Conservation (phyloP, 192 early-diverging fungal genomes). For the Dispira parvispora region DNA sequence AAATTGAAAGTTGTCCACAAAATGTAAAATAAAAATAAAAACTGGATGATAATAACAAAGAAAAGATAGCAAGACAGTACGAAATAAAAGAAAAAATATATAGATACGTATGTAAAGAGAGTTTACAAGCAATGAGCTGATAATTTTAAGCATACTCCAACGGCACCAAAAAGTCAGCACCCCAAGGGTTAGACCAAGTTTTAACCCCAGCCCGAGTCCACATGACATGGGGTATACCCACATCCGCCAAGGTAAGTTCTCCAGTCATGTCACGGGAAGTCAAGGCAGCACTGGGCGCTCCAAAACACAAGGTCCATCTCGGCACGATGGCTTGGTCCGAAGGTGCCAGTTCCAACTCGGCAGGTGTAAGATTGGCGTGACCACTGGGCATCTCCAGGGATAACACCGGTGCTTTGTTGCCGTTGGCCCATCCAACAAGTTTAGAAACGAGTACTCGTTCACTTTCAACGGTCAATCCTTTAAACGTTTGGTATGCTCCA, state of each 20-base stretch:
- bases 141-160: conserved; percentile 23
- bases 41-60: no score
- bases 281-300: conserved; percentile 50
- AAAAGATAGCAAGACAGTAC: no score
- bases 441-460: conserved; percentile 23
- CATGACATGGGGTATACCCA: conserved; percentile 45
- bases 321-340: conserved; percentile 17
- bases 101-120: no score
- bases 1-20: no score
- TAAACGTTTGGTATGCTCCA: conserved; percentile 34
- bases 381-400: conserved; percentile 59
- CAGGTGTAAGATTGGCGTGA: neutral
- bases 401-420: conserved; percentile 39
- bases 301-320: conserved; percentile 64
- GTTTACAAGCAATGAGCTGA: no score
- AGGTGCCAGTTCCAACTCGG: neutral
- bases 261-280: conserved; percentile 36
- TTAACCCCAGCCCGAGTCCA: conserved; percentile 39
- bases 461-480: conserved; percentile 29
- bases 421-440: conserved; percentile 54
- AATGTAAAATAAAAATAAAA: no score
- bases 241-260: conserved; percentile 60
- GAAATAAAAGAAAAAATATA: no score
- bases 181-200: conserved; percentile 38
- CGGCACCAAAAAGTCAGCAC: conserved; percentile 35